Percentiles rank a stretch among this genome's conserved stretches.
Conservation (phyloP, 148 eudicot genomes). For the Chenopodium berlandieri region DNA sequence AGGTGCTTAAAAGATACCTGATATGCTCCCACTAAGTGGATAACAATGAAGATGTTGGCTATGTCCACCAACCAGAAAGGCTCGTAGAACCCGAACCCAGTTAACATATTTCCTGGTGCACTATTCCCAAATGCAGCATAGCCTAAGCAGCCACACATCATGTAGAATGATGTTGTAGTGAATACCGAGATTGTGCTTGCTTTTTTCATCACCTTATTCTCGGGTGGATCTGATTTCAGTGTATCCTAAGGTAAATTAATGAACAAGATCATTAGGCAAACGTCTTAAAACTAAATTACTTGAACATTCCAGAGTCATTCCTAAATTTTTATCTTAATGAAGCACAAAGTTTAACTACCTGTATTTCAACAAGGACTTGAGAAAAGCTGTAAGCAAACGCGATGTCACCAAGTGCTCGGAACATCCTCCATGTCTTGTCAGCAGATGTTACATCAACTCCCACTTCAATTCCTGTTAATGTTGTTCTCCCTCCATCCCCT, state of each 20-base stretch:
- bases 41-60: slow-evolving; percentile 63
- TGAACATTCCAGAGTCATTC: not conserved
- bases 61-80: slow-evolving; percentile 69
- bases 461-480: slow-evolving; percentile 52
- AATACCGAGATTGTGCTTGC: slow-evolving; percentile 45
- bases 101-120: slow-evolving; percentile 74
- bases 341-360: slow-evolving; percentile 33
- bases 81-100: slow-evolving; percentile 74
- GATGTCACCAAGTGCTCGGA: slow-evolving; percentile 66
- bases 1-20: slow-evolving; percentile 38
- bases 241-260: slow-evolving; percentile 47
- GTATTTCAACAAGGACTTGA: slow-evolving; percentile 65
- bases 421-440: slow-evolving; percentile 62
- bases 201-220: slow-evolving; percentile 69
- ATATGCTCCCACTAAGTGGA: slow-evolving; percentile 69
- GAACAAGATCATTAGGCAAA: not conserved
- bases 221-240: slow-evolving; percentile 52
- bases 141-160: slow-evolving; percentile 76
- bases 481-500: slow-evolving; percentile 51
- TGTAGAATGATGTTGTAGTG: slow-evolving; percentile 57
- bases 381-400: slow-evolving; percentile 70
- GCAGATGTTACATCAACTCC: slow-evolving; percentile 46
- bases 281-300: not conserved
- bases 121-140: slow-evolving; percentile 74
- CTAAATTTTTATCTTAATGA: not conserved